phyloP scores from a whole-genome alignment of 305 asterid genomes.

The Withania somnifera region DNA sequence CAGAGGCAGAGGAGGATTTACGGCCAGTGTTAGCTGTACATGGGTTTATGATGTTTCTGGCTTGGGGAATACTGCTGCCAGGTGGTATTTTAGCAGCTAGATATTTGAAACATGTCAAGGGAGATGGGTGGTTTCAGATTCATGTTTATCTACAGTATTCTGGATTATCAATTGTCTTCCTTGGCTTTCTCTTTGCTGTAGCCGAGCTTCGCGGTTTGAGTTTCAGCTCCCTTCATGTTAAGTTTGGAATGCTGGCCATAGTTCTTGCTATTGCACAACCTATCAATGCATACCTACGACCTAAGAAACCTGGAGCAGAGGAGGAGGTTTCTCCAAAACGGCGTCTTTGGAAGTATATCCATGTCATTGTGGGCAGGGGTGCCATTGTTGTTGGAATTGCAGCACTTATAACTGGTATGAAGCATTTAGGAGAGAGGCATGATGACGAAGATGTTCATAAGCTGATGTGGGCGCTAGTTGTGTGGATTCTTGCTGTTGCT shows the following conservation, averaged over 20 bases:
- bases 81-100: conserved; percentile 89
- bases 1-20: conserved; percentile 92
- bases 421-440: conserved; percentile 80
- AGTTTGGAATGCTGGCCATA: conserved; percentile 77
- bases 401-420: conserved; percentile 82
- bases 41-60: conserved; percentile 98
- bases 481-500: conserved; percentile 68
- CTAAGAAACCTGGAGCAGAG: conserved; percentile 52
- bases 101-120: conserved; percentile 77
- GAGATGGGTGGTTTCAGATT: conserved; percentile 82
- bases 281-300: conserved; percentile 73
- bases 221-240: conserved; percentile 61
- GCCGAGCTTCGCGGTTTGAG: conserved; percentile 85
- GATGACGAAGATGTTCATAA: conserved; percentile 61
- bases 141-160: conserved; percentile 86
- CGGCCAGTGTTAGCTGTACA: conserved; percentile 92
- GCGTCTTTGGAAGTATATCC: conserved; percentile 67
- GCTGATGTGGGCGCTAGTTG: conserved; percentile 69
- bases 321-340: conserved; percentile 44
- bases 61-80: conserved; percentile 93
- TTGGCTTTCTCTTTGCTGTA: conserved; percentile 91
- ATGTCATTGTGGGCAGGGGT: conserved; percentile 58
- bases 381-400: conserved; percentile 63
- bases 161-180: conserved; percentile 78
- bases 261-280: conserved; percentile 67